Evolutionary conservation across 495 filamentous ascomycete genomes (phyloP), one percentile per base, ranked within the genome.

Genomic region (Penicillium maclennaniae): DNA sequence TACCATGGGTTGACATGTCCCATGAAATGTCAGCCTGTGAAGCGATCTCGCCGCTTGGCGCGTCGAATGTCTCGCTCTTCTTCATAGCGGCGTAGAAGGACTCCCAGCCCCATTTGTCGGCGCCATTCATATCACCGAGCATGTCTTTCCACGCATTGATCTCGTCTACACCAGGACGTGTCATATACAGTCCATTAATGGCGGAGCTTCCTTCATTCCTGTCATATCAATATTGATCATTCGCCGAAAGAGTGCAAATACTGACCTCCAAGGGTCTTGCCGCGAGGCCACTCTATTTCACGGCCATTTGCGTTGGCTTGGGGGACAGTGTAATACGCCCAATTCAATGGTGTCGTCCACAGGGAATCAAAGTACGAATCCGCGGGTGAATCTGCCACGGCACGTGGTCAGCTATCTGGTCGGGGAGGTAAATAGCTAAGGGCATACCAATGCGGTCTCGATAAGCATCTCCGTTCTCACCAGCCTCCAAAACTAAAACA

Each of bases 401-500:
- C 31, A 56, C 55, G 43, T 16, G n/a, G 9, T 10, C 2, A 31
- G 37, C 14, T n/a, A 9, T 28, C 1, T 39, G 16, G 2, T 6
- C 0, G 2, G 20, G 9, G 12, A 19, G n/a, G 21, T 16, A 43
- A 12, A 38, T 9, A 7, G n/a, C 36, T 8, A 27, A 10, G 19
- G 14, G n/a, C 65, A 5, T 39, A 68, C 67, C 65, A 53, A 70
- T 70, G 19, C 67, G 63, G 20, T 61, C 45, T 28, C 67, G 65
- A 65, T 65, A 70, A 14, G 59, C 65, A 28, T 70, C 67, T 25
- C 67, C 67, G 59, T 65, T 56, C 6, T 53, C 63, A 4, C 76
- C 75, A 6, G 76, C 66, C 52, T 78, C 75, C 0, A 79, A 60
- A 21, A 77, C 71, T 16, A 77, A 67, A 1, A 77, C 71, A 10